Base-by-base conservation (phyloP, 306 rosid genomes). In the Ochetophila trinervis region DNA sequence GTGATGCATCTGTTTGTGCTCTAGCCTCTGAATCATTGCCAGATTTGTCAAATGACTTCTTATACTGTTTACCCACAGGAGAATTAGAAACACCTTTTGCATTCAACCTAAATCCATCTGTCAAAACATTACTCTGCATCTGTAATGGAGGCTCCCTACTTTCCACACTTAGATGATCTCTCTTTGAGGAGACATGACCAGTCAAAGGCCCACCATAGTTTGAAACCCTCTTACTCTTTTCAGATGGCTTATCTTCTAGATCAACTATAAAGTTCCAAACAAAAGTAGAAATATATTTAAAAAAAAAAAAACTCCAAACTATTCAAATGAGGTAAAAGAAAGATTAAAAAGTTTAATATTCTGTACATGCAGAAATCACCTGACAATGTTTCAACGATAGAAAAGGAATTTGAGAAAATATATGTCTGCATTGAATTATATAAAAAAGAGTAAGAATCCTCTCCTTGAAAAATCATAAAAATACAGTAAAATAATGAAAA, bases 341-440 rank as follows among this genome's bases (percentile, higher is more conserved):
- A 74, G 61, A 61, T 10, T 12, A 24, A 68, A 40, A n/a, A 37
- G 71, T 24, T 22, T 21, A 77, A 71, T 71, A 57, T 74, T 66
- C 57, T 65, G 66, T 68, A 67, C 53, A 53, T 65, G 73, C 71
- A 78, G 27, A 71, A 80, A 66, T 78, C 71, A 94, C 99, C 99
- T 84, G 97, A 74, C 77, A 94, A 77, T 21, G 97, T 94, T 80
- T 94, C 90, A 34, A 90, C 66, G 78, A 94, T 90, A 37, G 99
- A 94, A 77, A 94, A 90, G 22, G 99, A 94, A 83, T 86, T 86
- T 6, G 90, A 78, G 85, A 94, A 94, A 62, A 83, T 45, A 74
- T 94, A 94, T 4, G 99, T 94, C 99, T 94, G 97, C 87, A 77
- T 62, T 35, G 57, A 36, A 69, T 63, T 56, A 64, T 42, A 78